Base-by-base conservation (phyloP, 108 stramenopile genomes). In the Skeletonema marinoi region DNA sequence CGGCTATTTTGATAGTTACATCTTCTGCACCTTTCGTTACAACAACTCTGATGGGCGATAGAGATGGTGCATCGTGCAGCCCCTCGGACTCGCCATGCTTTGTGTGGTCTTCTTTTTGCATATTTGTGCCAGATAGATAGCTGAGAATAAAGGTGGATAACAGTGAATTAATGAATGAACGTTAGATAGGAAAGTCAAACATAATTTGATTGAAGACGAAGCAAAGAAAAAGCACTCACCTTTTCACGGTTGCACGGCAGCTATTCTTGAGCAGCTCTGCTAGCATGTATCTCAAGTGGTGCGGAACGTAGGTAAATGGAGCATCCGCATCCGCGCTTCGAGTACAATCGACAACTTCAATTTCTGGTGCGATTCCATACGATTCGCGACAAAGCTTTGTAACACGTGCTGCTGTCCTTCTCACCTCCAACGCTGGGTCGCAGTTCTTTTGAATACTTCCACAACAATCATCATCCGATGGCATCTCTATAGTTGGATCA, bases 1-100 rank as follows among this genome's bases (percentile, higher is more conserved):
- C 99, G 3, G 92, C 90, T 59, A 99, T 87, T 80, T 99, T 99
- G 68, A 99, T 98, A 19, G 98, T 96, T 1, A 99, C 97, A 74
- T 99, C 99, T 79, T 98, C 98, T n/a, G 75, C 89, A 6, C 99
- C 99, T 75, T 91, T 93, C 6, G 97, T 98, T 12, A 99, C 87
- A 48, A 99, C 94, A 21, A 99, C 89, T 39, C 85, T 78, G 39
- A 99, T 86, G 30, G 95, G 92, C 21, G 96, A 94, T 48, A 92
- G 69, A 6, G 63, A 86, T 32, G 88, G 77, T 38, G 78, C 75
- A 61, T 87, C 82, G 29, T 90, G 84, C 39, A 80, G 68, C 39
- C 70, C 75, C 39, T 77, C 59, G 32, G 60, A 61, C 7, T 56
- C 54, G 8, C 21, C 54, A 9, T 56, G 19, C 25, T 78, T 78